Base-by-base conservation (phyloP, 2,329 filamentous ascomycete genomes). In the Phialocephala subalpina region DNA sequence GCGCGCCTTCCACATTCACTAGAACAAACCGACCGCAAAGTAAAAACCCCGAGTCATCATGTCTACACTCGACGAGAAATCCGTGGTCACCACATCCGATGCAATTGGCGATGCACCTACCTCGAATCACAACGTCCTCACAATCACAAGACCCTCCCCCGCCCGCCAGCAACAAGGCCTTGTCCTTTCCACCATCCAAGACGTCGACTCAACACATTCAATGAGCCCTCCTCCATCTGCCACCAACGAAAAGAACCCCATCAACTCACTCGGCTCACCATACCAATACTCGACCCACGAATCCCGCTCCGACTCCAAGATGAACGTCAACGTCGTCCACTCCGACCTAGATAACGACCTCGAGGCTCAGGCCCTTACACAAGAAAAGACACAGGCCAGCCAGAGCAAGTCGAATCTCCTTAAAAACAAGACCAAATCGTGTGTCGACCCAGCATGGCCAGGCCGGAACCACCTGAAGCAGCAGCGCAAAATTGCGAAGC, bases 141-240 rank as follows among this genome's bases (percentile, higher is more conserved):
- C 68, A 22, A 66, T 70, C 49, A 63, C 49, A 27, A 63, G 63
- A 14, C 66, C 68, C 35, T 35, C 58, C 14, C 58, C 66, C 33
- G 58, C 63, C 36, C 62, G 68, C 20, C 63, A 62, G 20, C 14
- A 36, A 20, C 58, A 62, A 20, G 55, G 56, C 33, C 63, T 62
- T 35, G 47, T 53, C 45, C 40, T 69, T 20, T 64, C 68, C 7
- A 70, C 68, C 20, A 68, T 70, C 40, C 58, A 66, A 52, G 68
- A 70, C 60, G 62, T 68, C 52, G 68, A 70, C 60, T 70, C 68
- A 14, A 59, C 61, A 18, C 66, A 65, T 38, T 62, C 65, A 60
- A 20, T 70, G 12, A 68, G 66, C 25, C 68, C 68, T 60, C 66
- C 66, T 18, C 55, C 59, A 18, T 57, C 66, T 33, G 58, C 66